Evolutionary conservation across 2,329 filamentous ascomycete species (phyloP), one percentile per base, ranked within the genome.

Genomic region (Stachybotrys chlorohalonatus): DNA sequence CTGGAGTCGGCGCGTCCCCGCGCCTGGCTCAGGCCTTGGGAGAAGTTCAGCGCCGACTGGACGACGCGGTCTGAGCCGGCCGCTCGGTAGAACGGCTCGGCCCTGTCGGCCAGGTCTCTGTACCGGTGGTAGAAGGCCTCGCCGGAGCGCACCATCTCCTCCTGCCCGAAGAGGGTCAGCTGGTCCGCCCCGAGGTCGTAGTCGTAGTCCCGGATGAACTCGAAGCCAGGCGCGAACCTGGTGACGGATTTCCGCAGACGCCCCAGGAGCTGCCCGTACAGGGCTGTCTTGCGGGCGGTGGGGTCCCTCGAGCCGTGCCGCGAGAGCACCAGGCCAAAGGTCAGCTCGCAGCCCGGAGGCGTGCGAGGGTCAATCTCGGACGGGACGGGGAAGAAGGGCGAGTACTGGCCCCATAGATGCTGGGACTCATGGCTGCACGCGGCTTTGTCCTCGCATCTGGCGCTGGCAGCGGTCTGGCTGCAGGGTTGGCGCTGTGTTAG

Each of bases 301-400:
- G 92, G 92, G 66, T 90, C 87, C 53, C 92, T 82, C 45, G 89
- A 89, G 51, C 91, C 92, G 67, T 96, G 92, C 2, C 92, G 84
- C 24, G 90, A 91, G 51, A 96, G 79, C 30, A 92, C 75, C 64
- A 92, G 87, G 1, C 81, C 92, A 69, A 95, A 93, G 3, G 85
- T 93, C 61, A 93, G 73, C 11, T 80, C 73, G 71, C 92, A 96
- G n/a, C 75, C 76, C 1, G 74, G 60, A 0, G 90, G 91, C 1
- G 87, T 73, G 7, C 75, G 74, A 7, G 77, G 62, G 15, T 82
- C 74, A 52, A 90, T 81, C 3, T 81, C 75, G 1, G 87, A 90
- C 7, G 84, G 79, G 0, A 92, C 85, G 1, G 85, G 80, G 70
- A 89, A 96, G 72, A 84, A 95, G 2, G 91, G 89, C 16, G 90